Base-by-base conservation (phyloP, 306 rosid genomes). In the Hippophae tibetana region DNA sequence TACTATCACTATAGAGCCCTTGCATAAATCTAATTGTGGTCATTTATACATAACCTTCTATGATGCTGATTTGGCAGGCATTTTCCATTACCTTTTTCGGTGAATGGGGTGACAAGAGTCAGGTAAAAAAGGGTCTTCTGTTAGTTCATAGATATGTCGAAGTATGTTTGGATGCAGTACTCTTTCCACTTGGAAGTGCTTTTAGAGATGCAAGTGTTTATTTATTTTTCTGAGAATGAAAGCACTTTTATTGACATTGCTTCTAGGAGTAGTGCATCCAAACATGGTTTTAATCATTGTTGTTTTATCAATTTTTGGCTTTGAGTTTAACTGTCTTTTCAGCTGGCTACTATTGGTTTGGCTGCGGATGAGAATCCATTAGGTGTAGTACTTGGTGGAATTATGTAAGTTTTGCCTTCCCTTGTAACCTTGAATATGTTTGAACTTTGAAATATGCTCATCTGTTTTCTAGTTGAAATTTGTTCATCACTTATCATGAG, bases 91-190 rank as follows among this genome's bases (percentile, higher is more conserved):
- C 82, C 0, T 90, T 90, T 66, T 90, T 90, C n/a, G 97, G 97
- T 53, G 97, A 90, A 79, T 90, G 97, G 97, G 96, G 96, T 66
- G 96, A 90, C 85, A 90, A 79, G 79, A 90, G 97, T 72, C 97
- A 90, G 92, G 97, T 90, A 70, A 81, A 74, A 18, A 44, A 43
- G 67, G 48, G 63, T 42, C 26, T 25, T 60, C 13, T 43, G 12
- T 56, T 38, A 11, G n/a, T 63, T 60, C 65, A 47, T 59, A 62
- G 27, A 56, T 66, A 47, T 42, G 12, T 58, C 3, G 5, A 2
- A 31, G 38, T 2, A 31, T 31, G 38, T 31, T 31, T 31, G 38
- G 38, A 31, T 31, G 38, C 38, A 31, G 38, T 31, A 31, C 38
- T 31, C 3, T 31, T 31, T 31, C 38, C 38, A 31, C 5, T 31